Evolutionary conservation across 768 basidiomycete species (phyloP), one percentile per base, ranked within the genome.

Genomic region (Leccinum ochraceum): DNA sequence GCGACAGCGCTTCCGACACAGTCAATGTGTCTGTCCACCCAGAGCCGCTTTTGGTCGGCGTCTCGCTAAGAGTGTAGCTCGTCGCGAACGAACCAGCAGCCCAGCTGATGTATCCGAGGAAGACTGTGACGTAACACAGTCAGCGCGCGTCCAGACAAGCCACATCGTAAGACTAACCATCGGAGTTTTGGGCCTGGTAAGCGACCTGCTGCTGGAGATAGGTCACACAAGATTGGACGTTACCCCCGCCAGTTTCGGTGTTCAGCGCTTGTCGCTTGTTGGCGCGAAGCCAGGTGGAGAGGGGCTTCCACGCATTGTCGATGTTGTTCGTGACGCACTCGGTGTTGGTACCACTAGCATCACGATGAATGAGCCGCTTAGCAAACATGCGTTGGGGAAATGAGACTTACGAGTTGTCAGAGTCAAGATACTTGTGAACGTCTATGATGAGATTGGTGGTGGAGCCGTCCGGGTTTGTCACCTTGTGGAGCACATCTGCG

Each of bases 371-470:
- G 0, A 54, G 28, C 9, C 48, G 22, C 22, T 6, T n/a, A 17
- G 2, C 1, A 32, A 52, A 26, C 39, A 8, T 3, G 5, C 11
- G 24, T 55, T 36, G 53, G 2, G 3, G 24, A 20, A 53, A 67
- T 68, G 36, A 59, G 26, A 59, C 78, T 71, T 67, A 80, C 58
- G 78, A 82, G 67, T 79, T 81, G 64, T 86, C 83, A 16, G 65
- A 74, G 69, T 87, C 85, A 53, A 84, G 79, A 72, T 86, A 86
- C 67, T 84, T 82, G 77, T 87, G 86, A 3, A 86, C 84, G 64
- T 87, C 86, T 65, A 87, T 80, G 60, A 87, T 72, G 46, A 86
- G 77, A 66, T 77, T 76, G 24, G 71, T 78, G 14, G 58, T 75
- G 22, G 71, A 76, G 6, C 81, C 80, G 61, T 83, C 81, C 32